Evolutionary conservation across 768 basidiomycete species (phyloP).

Genomic region (Tricholoma sp.): DNA sequence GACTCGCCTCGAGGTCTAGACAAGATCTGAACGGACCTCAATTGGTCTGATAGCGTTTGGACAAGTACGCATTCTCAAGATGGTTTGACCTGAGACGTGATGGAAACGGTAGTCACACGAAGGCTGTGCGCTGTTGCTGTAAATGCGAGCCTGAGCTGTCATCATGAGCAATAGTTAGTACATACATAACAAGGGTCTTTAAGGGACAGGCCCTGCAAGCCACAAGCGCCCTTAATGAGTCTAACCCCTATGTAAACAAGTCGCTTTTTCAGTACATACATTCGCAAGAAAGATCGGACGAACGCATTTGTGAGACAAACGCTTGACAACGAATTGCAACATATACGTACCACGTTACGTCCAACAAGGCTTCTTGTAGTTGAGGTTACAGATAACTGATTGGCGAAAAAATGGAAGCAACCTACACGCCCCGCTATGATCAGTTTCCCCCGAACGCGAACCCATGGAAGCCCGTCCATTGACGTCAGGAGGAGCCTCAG

Average conservation of each 20-base stretch:
- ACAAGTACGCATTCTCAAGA: not conserved
- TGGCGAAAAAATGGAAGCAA: not conserved
- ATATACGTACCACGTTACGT: not conserved
- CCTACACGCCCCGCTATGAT: not conserved
- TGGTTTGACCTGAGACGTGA: constrained; percentile 1
- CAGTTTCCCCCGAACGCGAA: not conserved
- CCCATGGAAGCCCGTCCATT: not conserved
- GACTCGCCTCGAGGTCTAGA: constrained; percentile 7
- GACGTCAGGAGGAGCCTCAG: not conserved
- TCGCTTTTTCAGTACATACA: not conserved
- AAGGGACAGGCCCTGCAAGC: too few species aligned
- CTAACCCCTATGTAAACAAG: not conserved
- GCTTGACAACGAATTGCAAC: not conserved
- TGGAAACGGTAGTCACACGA: constrained; percentile 6
- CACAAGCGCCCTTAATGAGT: not conserved
- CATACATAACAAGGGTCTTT: too few species aligned
- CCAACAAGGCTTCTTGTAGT: not conserved
- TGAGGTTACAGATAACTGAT: not conserved
- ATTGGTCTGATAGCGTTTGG: not conserved
- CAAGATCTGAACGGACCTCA: not conserved
- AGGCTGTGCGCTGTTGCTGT: constrained; percentile 1
- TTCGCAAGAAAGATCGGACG: not conserved
- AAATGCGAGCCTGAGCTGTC: not conserved
- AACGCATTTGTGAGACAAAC: not conserved
- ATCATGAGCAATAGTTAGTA: too few species aligned